phyloP scores from a whole-genome alignment of 371 early-diverging fungal species.

The Dinochytrium kinnereticum region DNA sequence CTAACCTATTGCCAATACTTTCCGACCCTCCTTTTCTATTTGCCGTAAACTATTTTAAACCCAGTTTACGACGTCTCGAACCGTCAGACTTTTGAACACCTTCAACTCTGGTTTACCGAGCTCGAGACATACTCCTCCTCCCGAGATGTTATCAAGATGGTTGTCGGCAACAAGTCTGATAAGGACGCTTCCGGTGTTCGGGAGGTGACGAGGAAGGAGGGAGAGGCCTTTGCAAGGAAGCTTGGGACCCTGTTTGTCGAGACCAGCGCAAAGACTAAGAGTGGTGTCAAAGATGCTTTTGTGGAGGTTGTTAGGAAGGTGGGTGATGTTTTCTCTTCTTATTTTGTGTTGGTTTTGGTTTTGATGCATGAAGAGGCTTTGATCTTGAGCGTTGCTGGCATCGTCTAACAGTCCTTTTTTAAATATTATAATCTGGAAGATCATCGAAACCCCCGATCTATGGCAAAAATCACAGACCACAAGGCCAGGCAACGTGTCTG shows the following conservation, averaged over 20 bases:
- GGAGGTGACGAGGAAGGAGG: slow-evolving; percentile 86
- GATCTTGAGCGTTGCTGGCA: no score
- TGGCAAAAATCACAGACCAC: slow-evolving; percentile 40
- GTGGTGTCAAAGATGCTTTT: slow-evolving; percentile 86
- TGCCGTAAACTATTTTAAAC: no score
- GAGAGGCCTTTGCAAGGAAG: slow-evolving; percentile 82
- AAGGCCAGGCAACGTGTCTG: slow-evolving; percentile 6
- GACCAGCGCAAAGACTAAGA: slow-evolving; percentile 92
- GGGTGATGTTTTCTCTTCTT: slow-evolving; percentile 8
- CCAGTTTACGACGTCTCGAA: slow-evolving; percentile 96
- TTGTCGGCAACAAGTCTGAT: slow-evolving; percentile 98
- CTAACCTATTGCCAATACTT: no score
- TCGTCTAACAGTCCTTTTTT: no score
- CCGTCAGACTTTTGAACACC: slow-evolving; percentile 89
- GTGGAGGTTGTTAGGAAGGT: slow-evolving; percentile 88
- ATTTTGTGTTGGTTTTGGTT: not conserved
- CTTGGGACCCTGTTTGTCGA: slow-evolving; percentile 92
- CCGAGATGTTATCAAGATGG: slow-evolving; percentile 90
- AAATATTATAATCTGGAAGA: no score
- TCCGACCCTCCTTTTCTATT: no score
- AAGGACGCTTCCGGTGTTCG: slow-evolving; percentile 69
- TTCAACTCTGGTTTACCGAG: slow-evolving; percentile 93
- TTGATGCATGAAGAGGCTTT: not conserved
- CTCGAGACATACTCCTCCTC: slow-evolving; percentile 89
- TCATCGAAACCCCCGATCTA: slow-evolving; percentile 50